These are phyloP conservation scores for Saksenaea vasiformis DNA, from an alignment of 371 early-diverging fungal genomes.

Conservation along the genomic window DNA sequence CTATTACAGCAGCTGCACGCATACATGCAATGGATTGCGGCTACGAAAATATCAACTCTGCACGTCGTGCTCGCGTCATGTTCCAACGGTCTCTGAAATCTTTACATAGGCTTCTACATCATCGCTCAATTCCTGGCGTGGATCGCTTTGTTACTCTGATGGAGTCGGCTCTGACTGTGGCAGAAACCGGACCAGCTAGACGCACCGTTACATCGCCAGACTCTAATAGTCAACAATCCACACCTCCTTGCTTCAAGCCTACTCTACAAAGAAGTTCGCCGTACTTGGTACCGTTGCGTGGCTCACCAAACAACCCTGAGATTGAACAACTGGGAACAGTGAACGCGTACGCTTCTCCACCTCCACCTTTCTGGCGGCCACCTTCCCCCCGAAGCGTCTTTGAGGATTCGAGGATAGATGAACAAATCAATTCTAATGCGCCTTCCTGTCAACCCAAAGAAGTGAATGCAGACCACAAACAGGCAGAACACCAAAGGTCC, in stretches of 20 bases:
- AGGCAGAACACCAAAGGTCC: not conserved
- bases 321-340: not conserved
- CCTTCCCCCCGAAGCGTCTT: not conserved
- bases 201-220: not conserved
- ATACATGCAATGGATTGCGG: conserved; percentile 43
- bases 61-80: conserved; percentile 36
- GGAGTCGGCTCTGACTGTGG: not conserved
- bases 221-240: not conserved
- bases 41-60: conserved; percentile 17
- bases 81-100: conserved; percentile 41
- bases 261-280: not conserved
- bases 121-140: conserved; percentile 23
- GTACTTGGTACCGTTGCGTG: not conserved
- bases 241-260: not conserved
- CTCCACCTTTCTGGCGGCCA: not conserved
- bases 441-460: not conserved
- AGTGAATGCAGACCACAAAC: not conserved
- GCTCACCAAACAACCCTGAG: not conserved
- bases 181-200: not conserved
- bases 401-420: not conserved
- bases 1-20: conserved; percentile 37
- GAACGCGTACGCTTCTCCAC: not conserved
- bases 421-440: not conserved
- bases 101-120: conserved; percentile 14
- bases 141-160: conserved; percentile 15